Base-by-base conservation (phyloP, 805 yeast genomes). In the Hanseniaspora hatyaiensis region DNA sequence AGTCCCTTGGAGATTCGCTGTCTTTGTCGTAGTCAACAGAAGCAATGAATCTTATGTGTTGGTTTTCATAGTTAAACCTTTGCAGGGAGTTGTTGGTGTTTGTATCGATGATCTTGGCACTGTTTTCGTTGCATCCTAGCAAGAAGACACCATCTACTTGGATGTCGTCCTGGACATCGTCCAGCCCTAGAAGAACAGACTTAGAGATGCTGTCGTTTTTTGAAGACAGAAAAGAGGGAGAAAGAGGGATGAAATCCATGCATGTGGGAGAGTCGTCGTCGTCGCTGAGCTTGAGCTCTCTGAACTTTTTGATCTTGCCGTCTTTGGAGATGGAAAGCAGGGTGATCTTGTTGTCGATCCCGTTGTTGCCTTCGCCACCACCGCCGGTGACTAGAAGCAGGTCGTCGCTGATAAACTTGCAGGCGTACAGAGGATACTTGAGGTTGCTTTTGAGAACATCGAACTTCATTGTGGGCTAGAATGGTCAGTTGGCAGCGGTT, bases 281-380 rank as follows among this genome's bases (percentile, higher is more conserved):
- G 11, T 72, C 69, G 4, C 77, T 73, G 51, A 78, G 61, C 2
- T 71, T 67, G 54, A 78, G 69, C 56, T 83, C 92, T 50, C 86
- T 65, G 55, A 71, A 77, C 52, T 77, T 69, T 55, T 76, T 80
- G 47, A 81, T 63, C 11, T 60, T 68, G 60, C 60, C 62, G 31
- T 58, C 57, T 39, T 63, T 59, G 29, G 68, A 68, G 39, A 82
- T 68, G 40, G 73, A 64, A 34, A 82, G 61, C 2, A 81, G 80
- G 3, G 87, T 77, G 52, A 89, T 66, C 60, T 82, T 85, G 63
- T 89, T 89, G 34, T 88, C 82, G 48, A 86, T 78, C 26, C 95
- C 96, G 57, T 85, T 81, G 57, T 78, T 79, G 8, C 95, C 95
- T 61, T 85, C 94, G 22, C 96, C 97, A 26, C 96, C 96, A 38